Evolutionary conservation across 805 yeast genomes (phyloP).

Genomic region (Suhomyces canberraensis): DNA sequence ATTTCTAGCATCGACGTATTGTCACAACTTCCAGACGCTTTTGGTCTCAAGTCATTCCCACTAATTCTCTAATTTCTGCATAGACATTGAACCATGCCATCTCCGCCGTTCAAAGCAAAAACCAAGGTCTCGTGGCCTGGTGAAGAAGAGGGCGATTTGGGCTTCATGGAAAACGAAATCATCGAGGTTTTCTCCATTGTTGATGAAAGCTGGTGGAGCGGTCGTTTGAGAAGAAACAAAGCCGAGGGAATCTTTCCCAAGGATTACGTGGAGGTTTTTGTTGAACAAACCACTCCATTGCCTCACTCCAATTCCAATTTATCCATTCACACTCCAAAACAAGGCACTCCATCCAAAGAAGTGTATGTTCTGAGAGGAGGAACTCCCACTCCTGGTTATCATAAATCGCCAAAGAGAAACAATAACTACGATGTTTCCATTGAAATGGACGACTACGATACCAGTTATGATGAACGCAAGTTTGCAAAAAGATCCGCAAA

Average conservation of each 20-base stretch:
- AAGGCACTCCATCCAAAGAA: constrained; percentile 11
- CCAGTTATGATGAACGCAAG: constrained; percentile 13
- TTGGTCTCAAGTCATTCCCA: too few relatives aligned
- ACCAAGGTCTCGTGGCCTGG: constrained; percentile 95
- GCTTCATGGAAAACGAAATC: constrained; percentile 89
- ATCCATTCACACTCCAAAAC: constrained; percentile 17
- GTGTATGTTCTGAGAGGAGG: constrained; percentile 4
- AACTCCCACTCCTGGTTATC: constrained; percentile 3
- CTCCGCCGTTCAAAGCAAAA: constrained; percentile 68
- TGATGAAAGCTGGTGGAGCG: constrained; percentile 93
- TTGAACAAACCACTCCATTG: constrained; percentile 5
- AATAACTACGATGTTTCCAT: constrained; percentile 13
- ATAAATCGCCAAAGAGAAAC: constrained; percentile 11
- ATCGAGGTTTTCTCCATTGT: constrained; percentile 78
- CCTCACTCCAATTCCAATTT: constrained; percentile 15
- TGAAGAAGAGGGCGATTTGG: constrained; percentile 81
- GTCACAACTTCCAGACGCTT: too few relatives aligned
- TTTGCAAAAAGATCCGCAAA: constrained; percentile 12
- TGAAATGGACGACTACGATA: constrained; percentile 20
- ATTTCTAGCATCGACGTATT: too few relatives aligned
- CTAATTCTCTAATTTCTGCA: too few relatives aligned
- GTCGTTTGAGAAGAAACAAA: constrained; percentile 73
- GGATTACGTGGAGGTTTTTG: constrained; percentile 69
- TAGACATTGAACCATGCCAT: too few relatives aligned
- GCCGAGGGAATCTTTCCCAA: constrained; percentile 84